phyloP scores from a whole-genome alignment of 108 stramenopile species.

The Aurantiochytrium sp. region DNA sequence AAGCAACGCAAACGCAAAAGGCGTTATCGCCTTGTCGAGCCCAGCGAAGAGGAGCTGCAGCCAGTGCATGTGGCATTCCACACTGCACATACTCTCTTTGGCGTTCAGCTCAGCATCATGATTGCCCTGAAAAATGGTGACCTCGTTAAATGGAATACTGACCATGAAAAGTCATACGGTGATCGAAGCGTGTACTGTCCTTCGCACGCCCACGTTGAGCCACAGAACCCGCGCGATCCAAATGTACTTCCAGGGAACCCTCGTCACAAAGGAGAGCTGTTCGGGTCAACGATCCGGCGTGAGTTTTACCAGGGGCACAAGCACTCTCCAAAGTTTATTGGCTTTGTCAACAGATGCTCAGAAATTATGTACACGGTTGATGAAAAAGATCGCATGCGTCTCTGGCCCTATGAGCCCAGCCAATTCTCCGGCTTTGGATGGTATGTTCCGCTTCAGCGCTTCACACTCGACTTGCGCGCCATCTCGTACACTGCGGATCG shows the following conservation, averaged over 20 bases:
- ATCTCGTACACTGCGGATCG: not conserved
- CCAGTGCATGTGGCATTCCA: not conserved
- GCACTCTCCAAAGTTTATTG: not conserved
- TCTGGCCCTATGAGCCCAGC: not conserved
- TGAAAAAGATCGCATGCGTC: not conserved
- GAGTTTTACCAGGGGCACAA: not conserved
- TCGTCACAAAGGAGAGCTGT: not conserved
- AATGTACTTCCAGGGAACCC: not conserved
- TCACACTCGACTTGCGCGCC: not conserved
- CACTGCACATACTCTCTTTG: not conserved
- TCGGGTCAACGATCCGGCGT: not conserved
- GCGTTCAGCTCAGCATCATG: not conserved
- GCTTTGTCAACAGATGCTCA: not conserved
- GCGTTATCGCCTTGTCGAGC: not conserved
- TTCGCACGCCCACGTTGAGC: not conserved
- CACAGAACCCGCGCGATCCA: not conserved
- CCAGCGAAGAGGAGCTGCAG: not conserved
- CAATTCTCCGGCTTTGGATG: constrained; percentile 7
- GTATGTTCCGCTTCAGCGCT: not conserved
- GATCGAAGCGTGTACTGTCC: not conserved
- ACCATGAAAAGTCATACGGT: not conserved
- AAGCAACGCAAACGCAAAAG: not conserved
- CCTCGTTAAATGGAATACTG: not conserved
- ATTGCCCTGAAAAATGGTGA: constrained; percentile 5
- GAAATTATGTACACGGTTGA: not conserved